Conservation (phyloP, 2,329 filamentous ascomycete species). For the Fusarium nurragi region DNA sequence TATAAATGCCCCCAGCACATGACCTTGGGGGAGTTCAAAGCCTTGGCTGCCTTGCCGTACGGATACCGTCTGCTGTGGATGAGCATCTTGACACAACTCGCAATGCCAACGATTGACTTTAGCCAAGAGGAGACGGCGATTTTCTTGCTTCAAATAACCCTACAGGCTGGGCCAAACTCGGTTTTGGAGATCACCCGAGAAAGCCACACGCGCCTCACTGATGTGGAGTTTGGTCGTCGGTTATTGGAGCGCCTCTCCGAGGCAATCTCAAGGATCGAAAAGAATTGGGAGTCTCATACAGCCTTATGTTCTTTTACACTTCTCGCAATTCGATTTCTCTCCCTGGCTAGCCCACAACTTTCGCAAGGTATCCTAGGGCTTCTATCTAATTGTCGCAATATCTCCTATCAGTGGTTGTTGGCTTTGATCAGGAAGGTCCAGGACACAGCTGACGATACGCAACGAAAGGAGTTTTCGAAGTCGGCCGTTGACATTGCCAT, state of each 20-base stretch:
- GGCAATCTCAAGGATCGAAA: constrained; percentile 12
- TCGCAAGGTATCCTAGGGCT: neutral
- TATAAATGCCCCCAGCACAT: constrained; percentile 58
- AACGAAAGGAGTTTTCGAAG: constrained; percentile 16
- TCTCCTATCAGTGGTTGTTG: constrained; percentile 23
- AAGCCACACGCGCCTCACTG: constrained; percentile 2
- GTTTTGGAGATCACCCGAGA: neutral
- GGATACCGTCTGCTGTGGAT: constrained; percentile 37
- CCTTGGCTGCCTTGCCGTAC: constrained; percentile 34
- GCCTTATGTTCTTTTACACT: constrained; percentile 30
- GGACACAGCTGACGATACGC: neutral
- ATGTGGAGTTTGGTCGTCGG: constrained; percentile 11
- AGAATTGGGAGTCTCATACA: constrained; percentile 40
- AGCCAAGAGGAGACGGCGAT: constrained; percentile 34
- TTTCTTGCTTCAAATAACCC: constrained; percentile 36
- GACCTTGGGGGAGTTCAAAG: constrained; percentile 63
- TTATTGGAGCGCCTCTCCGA: neutral
- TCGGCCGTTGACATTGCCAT: constrained; percentile 10
- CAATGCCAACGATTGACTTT: constrained; percentile 37
- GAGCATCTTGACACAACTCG: constrained; percentile 36
- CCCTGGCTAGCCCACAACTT: neutral
- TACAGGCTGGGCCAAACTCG: constrained; percentile 29
- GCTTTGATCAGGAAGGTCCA: constrained; percentile 1
- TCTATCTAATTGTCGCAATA: constrained; percentile 2
- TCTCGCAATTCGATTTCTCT: constrained; percentile 31